A percentile compares a stretch with the other conserved stretches of the same genome.
These are phyloP conservation scores for Neopestalotiopsis sp. DNA, from an alignment of 2,329 filamentous ascomycete genomes.

Conservation along the genomic window DNA sequence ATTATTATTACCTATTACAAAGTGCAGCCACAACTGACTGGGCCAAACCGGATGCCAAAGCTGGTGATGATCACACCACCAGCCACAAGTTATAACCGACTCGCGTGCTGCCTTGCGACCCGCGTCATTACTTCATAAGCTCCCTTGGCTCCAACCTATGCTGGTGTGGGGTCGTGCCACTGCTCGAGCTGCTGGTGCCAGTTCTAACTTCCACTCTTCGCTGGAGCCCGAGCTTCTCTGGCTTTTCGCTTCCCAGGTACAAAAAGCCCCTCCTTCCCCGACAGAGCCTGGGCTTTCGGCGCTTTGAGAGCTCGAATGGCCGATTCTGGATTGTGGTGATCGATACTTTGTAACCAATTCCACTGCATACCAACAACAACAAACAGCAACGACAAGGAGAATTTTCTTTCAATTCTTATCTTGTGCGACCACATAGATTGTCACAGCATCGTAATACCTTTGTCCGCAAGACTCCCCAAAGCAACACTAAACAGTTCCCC, in stretches of 20 bases:
- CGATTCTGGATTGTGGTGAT: background rate
- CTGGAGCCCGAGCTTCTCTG: background rate
- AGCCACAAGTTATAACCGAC: constrained; percentile 2
- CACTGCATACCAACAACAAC: background rate
- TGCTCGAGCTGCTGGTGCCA: background rate
- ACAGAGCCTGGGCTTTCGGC: constrained; percentile 14
- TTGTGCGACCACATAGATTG: background rate
- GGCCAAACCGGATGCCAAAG: background rate
- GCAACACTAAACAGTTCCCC: background rate
- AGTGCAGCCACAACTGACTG: background rate
- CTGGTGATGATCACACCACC: background rate
- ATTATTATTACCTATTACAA: background rate
- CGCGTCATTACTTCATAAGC: constrained; percentile 1
- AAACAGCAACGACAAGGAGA: background rate
- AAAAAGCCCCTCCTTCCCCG: constrained; percentile 22
- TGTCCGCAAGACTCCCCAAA: background rate
- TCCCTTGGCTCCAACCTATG: background rate
- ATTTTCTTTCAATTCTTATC: background rate
- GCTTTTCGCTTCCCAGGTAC: constrained; percentile 16
- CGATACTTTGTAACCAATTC: background rate
- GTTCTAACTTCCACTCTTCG: background rate
- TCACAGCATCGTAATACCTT: background rate
- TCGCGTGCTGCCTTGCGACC: constrained; percentile 5
- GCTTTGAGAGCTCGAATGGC: constrained; percentile 6
- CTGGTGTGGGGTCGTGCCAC: constrained; percentile 11